Evolutionary conservation across 805 yeast species (phyloP), one percentile per base, ranked within the genome.

Genomic region (Ogataea naganishii): DNA sequence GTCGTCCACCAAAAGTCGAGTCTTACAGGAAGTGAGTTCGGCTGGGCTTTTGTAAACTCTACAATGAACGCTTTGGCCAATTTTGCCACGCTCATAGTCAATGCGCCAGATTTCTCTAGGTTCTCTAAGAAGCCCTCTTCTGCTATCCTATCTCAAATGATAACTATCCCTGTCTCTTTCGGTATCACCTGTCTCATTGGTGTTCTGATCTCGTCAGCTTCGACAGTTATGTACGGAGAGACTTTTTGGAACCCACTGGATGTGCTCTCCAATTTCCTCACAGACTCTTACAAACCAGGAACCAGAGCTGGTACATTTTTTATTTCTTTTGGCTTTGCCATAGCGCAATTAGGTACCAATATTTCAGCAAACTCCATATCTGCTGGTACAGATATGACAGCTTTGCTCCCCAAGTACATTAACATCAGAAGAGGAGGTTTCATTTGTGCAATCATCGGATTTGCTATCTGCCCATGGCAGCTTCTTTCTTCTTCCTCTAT

Each of bases 71-170:
- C 83, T 20, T 56, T 80, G 41, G 80, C 84, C 15, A 80, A 80
- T 53, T 81, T 80, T 47, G 85, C 88, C 5, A 75, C 89, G n/a
- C 65, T 81, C 44, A 75, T 81, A 44, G 64, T 77, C 29, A 81
- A 81, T 53, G 77, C 84, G n/a, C 85, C 89, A 3, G 92, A 81
- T 60, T 80, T 80, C 53, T 64, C 86, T 9, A 70, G 92, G 51
- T 76, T 80, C 47, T 77, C 86, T 62, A 64, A 31, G 46, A 43
- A 25, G 53, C 62, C 17, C 29, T 44, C 42, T 23, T 52, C 62
- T 14, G 60, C 71, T 3, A 43, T 56, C 12, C 56, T 61, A 43
- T 61, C 77, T 7, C 79, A 72, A 47, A 39, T 56, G 23, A 43
- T 75, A 18, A 62, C 83, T 3, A 72, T 81, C 36, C 89, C 89